Evolutionary conservation across 2,329 filamentous ascomycete genomes (phyloP).

Genomic region (Xylariaceae sp.): DNA sequence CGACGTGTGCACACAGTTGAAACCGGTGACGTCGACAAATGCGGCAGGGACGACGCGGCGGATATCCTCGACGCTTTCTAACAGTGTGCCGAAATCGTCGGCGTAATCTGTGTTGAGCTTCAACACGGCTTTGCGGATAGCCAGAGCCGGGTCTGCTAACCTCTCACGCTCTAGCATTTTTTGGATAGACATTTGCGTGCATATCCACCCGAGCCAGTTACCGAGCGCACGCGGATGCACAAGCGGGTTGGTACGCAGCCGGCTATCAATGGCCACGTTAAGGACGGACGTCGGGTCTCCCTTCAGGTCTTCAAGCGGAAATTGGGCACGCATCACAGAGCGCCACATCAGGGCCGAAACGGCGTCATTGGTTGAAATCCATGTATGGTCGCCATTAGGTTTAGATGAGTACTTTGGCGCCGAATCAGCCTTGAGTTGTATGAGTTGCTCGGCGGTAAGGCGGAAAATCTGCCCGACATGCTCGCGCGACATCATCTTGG

Average conservation of each 20-base stretch:
- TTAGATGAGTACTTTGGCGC: slow-evolving; percentile 27
- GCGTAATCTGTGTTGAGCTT: slow-evolving; percentile 30
- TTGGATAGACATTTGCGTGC: slow-evolving; percentile 26
- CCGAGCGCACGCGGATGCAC: slow-evolving; percentile 35
- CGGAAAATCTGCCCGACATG: slow-evolving; percentile 33
- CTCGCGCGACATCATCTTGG: slow-evolving; percentile 30
- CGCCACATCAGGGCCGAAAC: slow-evolving; percentile 37
- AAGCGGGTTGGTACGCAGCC: slow-evolving; percentile 31
- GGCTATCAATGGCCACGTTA: slow-evolving; percentile 36
- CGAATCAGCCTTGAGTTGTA: slow-evolving; percentile 30
- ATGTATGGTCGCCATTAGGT: slow-evolving; percentile 21
- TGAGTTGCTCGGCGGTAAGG: slow-evolving; percentile 28
- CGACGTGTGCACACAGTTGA: slow-evolving; percentile 32
- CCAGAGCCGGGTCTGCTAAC: slow-evolving; percentile 33
- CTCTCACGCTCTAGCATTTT: slow-evolving; percentile 27
- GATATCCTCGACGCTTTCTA: slow-evolving; percentile 32
- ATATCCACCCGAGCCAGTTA: slow-evolving; percentile 37
- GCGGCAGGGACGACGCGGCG: slow-evolving; percentile 30
- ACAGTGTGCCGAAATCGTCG: slow-evolving; percentile 28
- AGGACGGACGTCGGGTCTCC: slow-evolving; percentile 33
- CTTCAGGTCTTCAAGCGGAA: slow-evolving; percentile 27
- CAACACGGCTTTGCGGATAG: slow-evolving; percentile 32
- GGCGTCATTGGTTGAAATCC: slow-evolving; percentile 34
- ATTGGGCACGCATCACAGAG: slow-evolving; percentile 28
- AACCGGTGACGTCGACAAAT: slow-evolving; percentile 34